phyloP scores from a whole-genome alignment of 805 yeast genomes.

The Yarrowia phangngaensis region DNA sequence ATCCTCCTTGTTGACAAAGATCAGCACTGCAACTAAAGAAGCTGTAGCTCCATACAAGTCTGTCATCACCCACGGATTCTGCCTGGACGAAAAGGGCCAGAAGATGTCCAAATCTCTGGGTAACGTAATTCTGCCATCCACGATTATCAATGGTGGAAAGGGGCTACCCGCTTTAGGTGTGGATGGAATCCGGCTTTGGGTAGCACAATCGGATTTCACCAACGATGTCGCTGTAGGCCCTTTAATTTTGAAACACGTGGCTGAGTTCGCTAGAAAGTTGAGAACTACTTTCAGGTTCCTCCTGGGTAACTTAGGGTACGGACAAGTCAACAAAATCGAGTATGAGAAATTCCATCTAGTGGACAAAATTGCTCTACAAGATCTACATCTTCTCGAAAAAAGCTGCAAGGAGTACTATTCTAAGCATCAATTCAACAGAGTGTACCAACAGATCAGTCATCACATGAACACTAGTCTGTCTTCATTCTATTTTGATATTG shows the following conservation, averaged over 20 bases:
- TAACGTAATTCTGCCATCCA: slow-evolving; percentile 67
- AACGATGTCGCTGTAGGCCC: slow-evolving; percentile 74
- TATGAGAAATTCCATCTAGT: slow-evolving; percentile 34
- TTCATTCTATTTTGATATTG: slow-evolving; percentile 77
- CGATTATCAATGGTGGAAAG: slow-evolving; percentile 57
- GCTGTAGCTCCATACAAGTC: slow-evolving; percentile 62
- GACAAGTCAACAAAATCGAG: slow-evolving; percentile 34
- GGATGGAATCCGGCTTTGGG: slow-evolving; percentile 88
- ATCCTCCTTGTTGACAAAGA: slow-evolving; percentile 77
- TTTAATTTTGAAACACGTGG: slow-evolving; percentile 66
- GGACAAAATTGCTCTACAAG: slow-evolving; percentile 63
- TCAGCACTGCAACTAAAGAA: slow-evolving; percentile 45
- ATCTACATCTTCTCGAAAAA: slow-evolving; percentile 48
- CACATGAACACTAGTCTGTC: slow-evolving; percentile 76
- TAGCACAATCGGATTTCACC: slow-evolving; percentile 82
- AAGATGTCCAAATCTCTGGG: slow-evolving; percentile 96
- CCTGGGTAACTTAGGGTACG: slow-evolving; percentile 67
- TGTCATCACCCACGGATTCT: slow-evolving; percentile 90
- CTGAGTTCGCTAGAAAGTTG: slow-evolving; percentile 74
- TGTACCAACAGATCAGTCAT: slow-evolving; percentile 61
- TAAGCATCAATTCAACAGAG: slow-evolving; percentile 61
- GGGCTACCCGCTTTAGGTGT: slow-evolving; percentile 67
- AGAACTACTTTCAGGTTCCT: slow-evolving; percentile 77
- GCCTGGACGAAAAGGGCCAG: slow-evolving; percentile 74
- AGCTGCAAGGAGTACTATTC: slow-evolving; percentile 48